Conservation (phyloP, 495 filamentous ascomycete species). For the Copromyces sp. region DNA sequence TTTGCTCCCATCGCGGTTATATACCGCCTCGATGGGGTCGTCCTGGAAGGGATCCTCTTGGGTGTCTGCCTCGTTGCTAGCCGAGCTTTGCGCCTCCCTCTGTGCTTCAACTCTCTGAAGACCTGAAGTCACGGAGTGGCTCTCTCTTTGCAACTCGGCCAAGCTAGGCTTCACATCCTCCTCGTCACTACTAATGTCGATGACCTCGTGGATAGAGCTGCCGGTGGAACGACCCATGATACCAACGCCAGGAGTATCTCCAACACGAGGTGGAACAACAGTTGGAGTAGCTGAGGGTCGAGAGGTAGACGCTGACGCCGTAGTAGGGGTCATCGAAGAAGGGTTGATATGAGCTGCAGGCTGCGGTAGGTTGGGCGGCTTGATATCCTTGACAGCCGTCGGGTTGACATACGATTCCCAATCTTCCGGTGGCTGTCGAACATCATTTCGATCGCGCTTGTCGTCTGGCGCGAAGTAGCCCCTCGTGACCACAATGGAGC, state of each 20-base stretch:
- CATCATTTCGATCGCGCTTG: neutral
- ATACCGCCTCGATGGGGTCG: neutral
- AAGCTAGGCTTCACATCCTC: neutral
- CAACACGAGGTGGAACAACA: neutral
- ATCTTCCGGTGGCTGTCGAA: neutral
- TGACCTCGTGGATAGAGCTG: neutral
- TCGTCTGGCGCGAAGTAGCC: neutral
- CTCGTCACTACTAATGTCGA: neutral
- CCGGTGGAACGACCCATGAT: neutral
- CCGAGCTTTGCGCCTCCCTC: neutral
- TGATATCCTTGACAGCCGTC: neutral
- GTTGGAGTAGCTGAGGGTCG: neutral
- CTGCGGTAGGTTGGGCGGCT: neutral
- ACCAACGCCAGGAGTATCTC: neutral
- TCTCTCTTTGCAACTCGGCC: neutral
- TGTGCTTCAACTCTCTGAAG: neutral
- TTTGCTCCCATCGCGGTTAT: neutral
- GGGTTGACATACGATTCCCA: neutral
- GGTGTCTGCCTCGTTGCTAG: neutral
- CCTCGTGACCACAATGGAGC: conserved; percentile 10
- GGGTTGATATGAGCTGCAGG: neutral
- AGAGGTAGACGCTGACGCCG: neutral
- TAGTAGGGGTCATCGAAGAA: neutral
- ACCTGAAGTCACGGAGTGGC: neutral
- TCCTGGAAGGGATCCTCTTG: neutral